Conservation (phyloP, 1,284 basidiomycete species). For the Xerocomus amazonicus region DNA sequence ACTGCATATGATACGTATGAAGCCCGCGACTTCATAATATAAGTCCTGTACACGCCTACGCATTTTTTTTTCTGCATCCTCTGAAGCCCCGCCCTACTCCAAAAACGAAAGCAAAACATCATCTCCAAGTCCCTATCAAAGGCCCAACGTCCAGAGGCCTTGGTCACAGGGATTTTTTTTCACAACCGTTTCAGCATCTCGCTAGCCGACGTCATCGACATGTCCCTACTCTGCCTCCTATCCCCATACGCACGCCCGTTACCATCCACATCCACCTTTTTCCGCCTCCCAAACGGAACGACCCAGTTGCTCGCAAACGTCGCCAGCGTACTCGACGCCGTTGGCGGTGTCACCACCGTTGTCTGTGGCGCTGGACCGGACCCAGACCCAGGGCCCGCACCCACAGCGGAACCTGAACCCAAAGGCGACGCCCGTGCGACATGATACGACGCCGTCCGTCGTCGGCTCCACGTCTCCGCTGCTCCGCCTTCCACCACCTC, state of each 20-base stretch:
- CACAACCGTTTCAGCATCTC: slow-evolving; percentile 43
- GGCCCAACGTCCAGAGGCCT: too few relatives aligned
- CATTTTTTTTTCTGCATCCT: too few relatives aligned
- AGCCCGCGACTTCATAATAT: too few relatives aligned
- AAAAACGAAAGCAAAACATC: too few relatives aligned
- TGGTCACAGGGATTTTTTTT: background rate
- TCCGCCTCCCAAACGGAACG: slow-evolving; percentile 56
- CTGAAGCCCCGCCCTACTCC: too few relatives aligned
- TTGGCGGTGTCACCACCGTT: slow-evolving; percentile 4
- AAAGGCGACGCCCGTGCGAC: slow-evolving; percentile 47
- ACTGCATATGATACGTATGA: too few relatives aligned
- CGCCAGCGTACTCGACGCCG: slow-evolving; percentile 48
- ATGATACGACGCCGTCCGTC: slow-evolving; percentile 57
- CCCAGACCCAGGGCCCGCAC: background rate
- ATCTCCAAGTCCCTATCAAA: too few relatives aligned
- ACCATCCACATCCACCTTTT: slow-evolving; percentile 32
- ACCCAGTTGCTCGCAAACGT: slow-evolving; percentile 67
- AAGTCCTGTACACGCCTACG: too few relatives aligned
- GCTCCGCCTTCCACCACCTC: slow-evolving; percentile 41
- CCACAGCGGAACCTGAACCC: slow-evolving; percentile 20
- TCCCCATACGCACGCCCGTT: slow-evolving; percentile 10
- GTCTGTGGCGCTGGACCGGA: background rate
- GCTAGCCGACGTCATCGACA: slow-evolving; percentile 33
- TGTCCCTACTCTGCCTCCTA: slow-evolving; percentile 14
- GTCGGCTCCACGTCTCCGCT: slow-evolving; percentile 37